A percentile compares a stretch with the other conserved stretches of the same genome.
Conservation (phyloP, 805 yeast species). For the Kodamaea kakaduensis region DNA sequence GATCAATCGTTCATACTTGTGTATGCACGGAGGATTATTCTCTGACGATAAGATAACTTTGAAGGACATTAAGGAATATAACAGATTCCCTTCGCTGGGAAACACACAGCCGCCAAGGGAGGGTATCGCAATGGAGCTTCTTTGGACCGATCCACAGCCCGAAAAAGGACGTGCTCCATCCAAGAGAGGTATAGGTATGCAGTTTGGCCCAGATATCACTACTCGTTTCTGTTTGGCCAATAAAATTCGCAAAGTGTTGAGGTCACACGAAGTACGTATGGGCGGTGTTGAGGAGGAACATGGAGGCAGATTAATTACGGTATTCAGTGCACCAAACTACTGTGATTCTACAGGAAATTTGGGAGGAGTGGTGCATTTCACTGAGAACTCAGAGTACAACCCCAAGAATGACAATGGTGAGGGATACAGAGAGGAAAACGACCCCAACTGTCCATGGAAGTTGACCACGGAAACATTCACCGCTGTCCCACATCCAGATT, state of each 20-base stretch:
- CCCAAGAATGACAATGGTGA: conserved; percentile 44
- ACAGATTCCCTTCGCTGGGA: conserved; percentile 54
- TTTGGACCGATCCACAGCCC: conserved; percentile 96
- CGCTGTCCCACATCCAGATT: conserved; percentile 86
- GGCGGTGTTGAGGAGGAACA: conserved; percentile 88
- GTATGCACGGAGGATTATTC: conserved; percentile 95
- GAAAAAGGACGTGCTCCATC: conserved; percentile 77
- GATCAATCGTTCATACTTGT: conserved; percentile 72
- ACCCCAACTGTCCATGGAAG: conserved; percentile 40
- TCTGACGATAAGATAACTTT: conserved; percentile 69
- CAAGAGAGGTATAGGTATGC: conserved; percentile 92
- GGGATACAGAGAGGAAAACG: conserved; percentile 35
- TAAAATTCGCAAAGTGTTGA: conserved; percentile 69
- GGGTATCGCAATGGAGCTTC: conserved; percentile 91
- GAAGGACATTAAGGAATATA: conserved; percentile 66
- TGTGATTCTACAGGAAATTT: conserved; percentile 89
- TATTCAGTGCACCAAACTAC: conserved; percentile 97
- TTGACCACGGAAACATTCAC: conserved; percentile 59
- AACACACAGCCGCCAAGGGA: conserved; percentile 80
- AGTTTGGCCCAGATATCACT: conserved; percentile 96
- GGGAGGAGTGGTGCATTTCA: conserved; percentile 84
- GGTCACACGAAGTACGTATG: conserved; percentile 95
- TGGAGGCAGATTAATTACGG: conserved; percentile 79
- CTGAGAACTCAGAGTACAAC: conserved; percentile 41
- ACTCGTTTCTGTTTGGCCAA: conserved; percentile 69